These are phyloP conservation scores for Ceratobasidium sp. DNA, from an alignment of 1,284 basidiomycete genomes.

Conservation along the genomic window DNA sequence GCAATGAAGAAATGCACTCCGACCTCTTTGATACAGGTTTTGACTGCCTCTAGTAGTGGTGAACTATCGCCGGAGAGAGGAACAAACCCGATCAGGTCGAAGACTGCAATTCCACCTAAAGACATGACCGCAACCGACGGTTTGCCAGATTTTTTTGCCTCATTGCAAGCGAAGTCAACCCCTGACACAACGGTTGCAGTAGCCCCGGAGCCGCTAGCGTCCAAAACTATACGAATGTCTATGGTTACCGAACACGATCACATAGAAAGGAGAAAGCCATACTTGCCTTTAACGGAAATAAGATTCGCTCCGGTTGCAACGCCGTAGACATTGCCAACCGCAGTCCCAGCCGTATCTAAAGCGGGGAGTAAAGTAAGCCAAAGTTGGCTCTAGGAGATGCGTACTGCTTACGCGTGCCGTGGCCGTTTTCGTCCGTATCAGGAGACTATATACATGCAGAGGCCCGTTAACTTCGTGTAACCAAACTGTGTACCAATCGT, in stretches of 20 bases:
- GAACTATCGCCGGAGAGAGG: conserved; percentile 44
- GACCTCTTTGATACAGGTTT: conserved; percentile 61
- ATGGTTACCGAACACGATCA: conserved; percentile 9
- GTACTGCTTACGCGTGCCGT: conserved; percentile 37
- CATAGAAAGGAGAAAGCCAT: background rate
- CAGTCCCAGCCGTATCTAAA: conserved; percentile 59
- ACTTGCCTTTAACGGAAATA: conserved; percentile 89
- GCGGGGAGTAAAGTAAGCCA: no score
- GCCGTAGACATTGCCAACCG: conserved; percentile 78
- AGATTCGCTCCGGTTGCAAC: conserved; percentile 95
- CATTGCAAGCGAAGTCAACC: conserved; percentile 44
- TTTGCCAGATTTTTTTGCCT: conserved; percentile 56
- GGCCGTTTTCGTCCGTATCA: conserved; percentile 33
- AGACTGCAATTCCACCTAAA: conserved; percentile 23
- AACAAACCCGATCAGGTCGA: no score
- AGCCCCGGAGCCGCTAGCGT: conserved; percentile 89
- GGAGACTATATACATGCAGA: no score
- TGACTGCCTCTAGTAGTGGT: conserved; percentile 35
- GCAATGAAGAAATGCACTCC: conserved; percentile 47
- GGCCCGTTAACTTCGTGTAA: background rate
- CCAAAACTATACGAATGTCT: conserved; percentile 75
- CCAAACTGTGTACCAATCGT: background rate
- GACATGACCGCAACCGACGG: conserved; percentile 41
- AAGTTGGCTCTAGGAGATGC: no score
- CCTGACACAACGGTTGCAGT: conserved; percentile 65